phyloP scores from a whole-genome alignment of 2,329 filamentous ascomycete genomes.

The Trichophyton simii region DNA sequence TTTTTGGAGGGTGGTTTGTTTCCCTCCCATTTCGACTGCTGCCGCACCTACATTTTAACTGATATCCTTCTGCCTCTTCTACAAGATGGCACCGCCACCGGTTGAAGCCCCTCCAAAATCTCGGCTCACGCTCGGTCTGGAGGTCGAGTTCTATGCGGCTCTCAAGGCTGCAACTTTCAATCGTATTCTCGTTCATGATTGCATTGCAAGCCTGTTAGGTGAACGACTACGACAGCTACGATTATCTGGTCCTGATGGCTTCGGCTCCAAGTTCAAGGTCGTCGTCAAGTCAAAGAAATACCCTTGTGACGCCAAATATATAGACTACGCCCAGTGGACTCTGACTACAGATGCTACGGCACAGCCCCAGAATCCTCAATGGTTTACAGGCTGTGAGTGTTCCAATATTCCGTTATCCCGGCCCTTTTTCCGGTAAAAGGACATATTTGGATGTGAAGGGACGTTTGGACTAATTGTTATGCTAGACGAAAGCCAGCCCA shows the following conservation, averaged over 20 bases:
- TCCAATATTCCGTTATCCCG: not conserved
- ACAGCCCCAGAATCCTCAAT: constrained; percentile 7
- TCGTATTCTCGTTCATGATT: not conserved
- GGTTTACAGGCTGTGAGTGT: constrained; percentile 12
- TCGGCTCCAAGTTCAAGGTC: constrained; percentile 6
- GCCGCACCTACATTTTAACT: not conserved
- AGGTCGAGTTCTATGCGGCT: constrained; percentile 12
- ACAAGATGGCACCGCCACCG: not conserved
- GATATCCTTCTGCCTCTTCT: not conserved
- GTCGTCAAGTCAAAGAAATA: not conserved
- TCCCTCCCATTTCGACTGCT: not conserved
- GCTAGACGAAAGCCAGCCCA: constrained; percentile 11
- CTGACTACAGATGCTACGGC: constrained; percentile 8
- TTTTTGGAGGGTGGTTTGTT: not conserved
- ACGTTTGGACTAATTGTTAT: not conserved
- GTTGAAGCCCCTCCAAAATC: not conserved
- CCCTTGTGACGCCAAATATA: not conserved
- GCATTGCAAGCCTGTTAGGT: constrained; percentile 8
- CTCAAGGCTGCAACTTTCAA: constrained; percentile 10
- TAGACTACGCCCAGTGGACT: constrained; percentile 11
- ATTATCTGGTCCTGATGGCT: constrained; percentile 6
- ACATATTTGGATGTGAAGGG: not conserved
- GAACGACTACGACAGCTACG: constrained; percentile 7
- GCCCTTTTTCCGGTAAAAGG: too few relatives aligned
- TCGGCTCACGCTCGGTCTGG: constrained; percentile 12